Conservation (phyloP, 2,329 filamentous ascomycete species). For the Cucurbitaria berberidis region DNA sequence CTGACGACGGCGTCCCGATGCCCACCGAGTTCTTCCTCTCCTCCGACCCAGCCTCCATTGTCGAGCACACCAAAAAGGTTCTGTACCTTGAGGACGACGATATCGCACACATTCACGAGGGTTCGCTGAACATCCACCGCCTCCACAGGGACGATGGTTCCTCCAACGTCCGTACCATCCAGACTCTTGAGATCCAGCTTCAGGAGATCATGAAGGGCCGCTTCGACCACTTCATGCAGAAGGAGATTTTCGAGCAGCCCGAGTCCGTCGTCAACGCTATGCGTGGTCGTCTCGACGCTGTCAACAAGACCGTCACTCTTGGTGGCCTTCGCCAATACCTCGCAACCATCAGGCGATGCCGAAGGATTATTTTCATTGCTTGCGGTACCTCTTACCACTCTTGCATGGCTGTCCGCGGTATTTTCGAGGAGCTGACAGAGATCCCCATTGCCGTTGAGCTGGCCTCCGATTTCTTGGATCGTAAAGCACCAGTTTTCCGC, state of each 20-base stretch:
- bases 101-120: constrained; percentile 99
- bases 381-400: constrained; percentile 99
- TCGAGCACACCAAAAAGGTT: constrained; percentile 99
- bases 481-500: constrained; percentile 96
- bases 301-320: constrained; percentile 93
- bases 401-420: constrained; percentile 98
- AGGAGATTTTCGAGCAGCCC: constrained; percentile 99
- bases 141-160: constrained; percentile 95
- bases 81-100: constrained; percentile 99
- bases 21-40: constrained; percentile 99
- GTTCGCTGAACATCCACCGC: constrained; percentile 98
- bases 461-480: constrained; percentile 96
- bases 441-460: constrained; percentile 97
- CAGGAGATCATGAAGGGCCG: constrained; percentile 99
- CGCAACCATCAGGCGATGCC: constrained; percentile 92
- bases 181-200: constrained; percentile 97
- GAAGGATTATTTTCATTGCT: constrained; percentile 98
- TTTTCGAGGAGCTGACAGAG: constrained; percentile 97
- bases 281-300: constrained; percentile 94
- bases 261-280: constrained; percentile 99
- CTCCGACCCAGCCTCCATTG: constrained; percentile 95
- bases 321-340: constrained; percentile 97
- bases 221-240: constrained; percentile 99
- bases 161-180: constrained; percentile 96
- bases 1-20: constrained; percentile 96